These are phyloP conservation scores for Vitis hybrid DNA, from an alignment of 177 flowering plant genomes.

Conservation along the genomic window DNA sequence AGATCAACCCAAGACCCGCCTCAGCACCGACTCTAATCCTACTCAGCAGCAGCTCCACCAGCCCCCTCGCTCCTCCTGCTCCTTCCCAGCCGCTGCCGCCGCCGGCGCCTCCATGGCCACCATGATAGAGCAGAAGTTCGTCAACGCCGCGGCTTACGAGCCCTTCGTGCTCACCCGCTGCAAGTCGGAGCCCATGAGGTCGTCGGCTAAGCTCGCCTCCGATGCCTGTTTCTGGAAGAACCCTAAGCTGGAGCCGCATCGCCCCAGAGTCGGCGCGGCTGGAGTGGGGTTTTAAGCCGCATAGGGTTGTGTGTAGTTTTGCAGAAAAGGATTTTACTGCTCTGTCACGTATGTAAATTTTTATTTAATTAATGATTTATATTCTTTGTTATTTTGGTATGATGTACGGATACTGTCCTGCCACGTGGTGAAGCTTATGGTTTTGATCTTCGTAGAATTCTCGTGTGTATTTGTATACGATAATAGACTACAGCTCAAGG, in stretches of 20 bases:
- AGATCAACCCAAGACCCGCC: conserved; percentile 27
- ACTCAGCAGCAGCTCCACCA: conserved; percentile 16
- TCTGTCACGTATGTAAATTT: conserved; percentile 12
- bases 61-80: conserved; percentile 50
- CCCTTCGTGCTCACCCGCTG: conserved; percentile 83
- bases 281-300: conserved; percentile 62
- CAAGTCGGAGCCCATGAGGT: conserved; percentile 92
- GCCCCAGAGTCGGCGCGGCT: conserved; percentile 65
- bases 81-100: conserved; percentile 31
- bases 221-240: conserved; percentile 80
- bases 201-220: conserved; percentile 62
- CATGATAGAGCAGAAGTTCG: conserved; percentile 67
- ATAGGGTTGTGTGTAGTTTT: neutral
- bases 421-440: no score
- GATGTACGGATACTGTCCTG: no score
- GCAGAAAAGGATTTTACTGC: neutral
- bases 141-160: conserved; percentile 55
- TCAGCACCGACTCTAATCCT: conserved; percentile 24
- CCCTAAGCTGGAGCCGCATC: conserved; percentile 66
- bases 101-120: conserved; percentile 47
- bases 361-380: neutral
- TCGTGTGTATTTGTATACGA: neutral
- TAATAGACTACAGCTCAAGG: neutral
- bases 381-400: neutral
- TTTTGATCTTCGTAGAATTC: no score